Evolutionary conservation across 495 filamentous ascomycete genomes (phyloP), one percentile per base, ranked within the genome.

Genomic region (Podospora comata): DNA sequence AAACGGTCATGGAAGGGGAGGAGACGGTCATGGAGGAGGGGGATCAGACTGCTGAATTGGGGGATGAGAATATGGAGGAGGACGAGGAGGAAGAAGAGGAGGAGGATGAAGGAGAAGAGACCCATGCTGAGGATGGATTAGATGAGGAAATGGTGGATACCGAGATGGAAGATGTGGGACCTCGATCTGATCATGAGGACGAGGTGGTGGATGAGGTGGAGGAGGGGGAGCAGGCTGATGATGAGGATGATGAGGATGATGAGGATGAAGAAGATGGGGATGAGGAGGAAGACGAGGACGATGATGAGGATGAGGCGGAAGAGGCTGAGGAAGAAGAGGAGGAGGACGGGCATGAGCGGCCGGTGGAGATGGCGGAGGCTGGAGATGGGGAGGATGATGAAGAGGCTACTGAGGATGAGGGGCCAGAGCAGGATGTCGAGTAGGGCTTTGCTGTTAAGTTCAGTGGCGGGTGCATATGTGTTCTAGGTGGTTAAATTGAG

Each of bases 151-250:
- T 26, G 27, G 67, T 58, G 7, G 67, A 65, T 54, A 48, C 32
- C 2, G 72, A 64, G 19, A 70, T 67, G 7, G 68, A 58, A n/a
- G 61, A 63, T 48, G 28, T 18, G 3, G 61, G 32, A 5, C 30
- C 27, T 18, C 18, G 28, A 44, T 60, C 58, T 13, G 65, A 64
- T 53, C 54, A 34, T 57, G 65, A 60, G 11, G 66, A 65, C 5
- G 69, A 64, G 30, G 66, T 68, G 11, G 69, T 65, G 16, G 63
- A 44, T 20, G 69, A 60, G 16, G 69, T 67, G 5, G 67, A 65
- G 53, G 77, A 75, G 54, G 76, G 71, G 20, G 76, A 76, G 34
- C 73, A 77, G 63, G 72, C 67, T 0, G 76, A 72, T 11, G 72
- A 73, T 44, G 73, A 65, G 18, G 73, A 60, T 6, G 71, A 69